Percentiles rank a stretch among this genome's conserved stretches.
These are phyloP conservation scores for Exophiala sp. DNA, from an alignment of 2,329 filamentous ascomycete genomes.

Conservation along the genomic window DNA sequence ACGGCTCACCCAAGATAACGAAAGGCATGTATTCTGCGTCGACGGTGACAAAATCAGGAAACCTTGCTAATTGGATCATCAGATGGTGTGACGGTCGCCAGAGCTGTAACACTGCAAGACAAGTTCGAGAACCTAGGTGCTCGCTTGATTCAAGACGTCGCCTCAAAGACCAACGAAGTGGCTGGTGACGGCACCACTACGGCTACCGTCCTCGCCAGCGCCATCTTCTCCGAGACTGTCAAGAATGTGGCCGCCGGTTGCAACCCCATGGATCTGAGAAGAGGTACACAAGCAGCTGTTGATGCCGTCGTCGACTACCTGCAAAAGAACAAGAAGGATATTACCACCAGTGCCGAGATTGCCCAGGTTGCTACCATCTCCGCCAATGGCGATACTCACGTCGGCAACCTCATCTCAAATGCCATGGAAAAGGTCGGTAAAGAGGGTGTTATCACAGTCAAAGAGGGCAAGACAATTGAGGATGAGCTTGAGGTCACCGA, in stretches of 20 bases:
- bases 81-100: conserved; percentile 88
- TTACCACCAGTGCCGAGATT: conserved; percentile 95
- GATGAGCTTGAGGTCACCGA: conserved; percentile 99
- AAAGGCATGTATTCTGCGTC: conserved; percentile 66
- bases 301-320: conserved; percentile 92
- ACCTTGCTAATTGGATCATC: conserved; percentile 23
- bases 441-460: conserved; percentile 99
- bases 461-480: conserved; percentile 98
- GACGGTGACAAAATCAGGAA: not conserved
- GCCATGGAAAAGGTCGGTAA: conserved; percentile 99
- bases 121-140: conserved; percentile 99
- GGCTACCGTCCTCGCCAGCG: conserved; percentile 91
- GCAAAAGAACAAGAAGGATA: conserved; percentile 93
- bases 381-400: conserved; percentile 93
- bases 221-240: conserved; percentile 99
- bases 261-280: conserved; percentile 98
- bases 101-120: conserved; percentile 89
- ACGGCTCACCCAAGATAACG: conserved; percentile 98
- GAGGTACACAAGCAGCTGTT: conserved; percentile 94
- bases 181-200: conserved; percentile 98
- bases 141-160: conserved; percentile 93
- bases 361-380: conserved; percentile 98
- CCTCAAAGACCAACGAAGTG: conserved; percentile 98
- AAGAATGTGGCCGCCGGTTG: conserved; percentile 99
- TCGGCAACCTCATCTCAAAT: conserved; percentile 92